phyloP scores from a whole-genome alignment of 768 basidiomycete genomes.

The Leccinum pellstonianum region DNA sequence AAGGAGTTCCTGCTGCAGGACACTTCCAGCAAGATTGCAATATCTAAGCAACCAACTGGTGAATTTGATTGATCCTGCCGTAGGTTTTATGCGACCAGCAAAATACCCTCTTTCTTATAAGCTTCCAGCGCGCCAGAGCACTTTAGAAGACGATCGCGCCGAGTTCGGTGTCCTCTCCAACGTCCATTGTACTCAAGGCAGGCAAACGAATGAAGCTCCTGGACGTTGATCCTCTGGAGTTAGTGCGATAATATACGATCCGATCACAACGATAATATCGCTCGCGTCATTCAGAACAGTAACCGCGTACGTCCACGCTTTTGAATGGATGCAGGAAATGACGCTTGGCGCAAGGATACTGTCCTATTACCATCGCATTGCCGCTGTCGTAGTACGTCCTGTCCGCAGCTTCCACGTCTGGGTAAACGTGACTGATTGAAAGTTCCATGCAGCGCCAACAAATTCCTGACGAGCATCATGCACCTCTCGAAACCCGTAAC shows the following conservation, averaged over 20 bases:
- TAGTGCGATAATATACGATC: slow-evolving; percentile 92
- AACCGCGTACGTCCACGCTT: slow-evolving; percentile 58
- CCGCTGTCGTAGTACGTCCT: too few species aligned
- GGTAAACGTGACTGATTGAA: too few species aligned
- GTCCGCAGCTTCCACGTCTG: too few species aligned
- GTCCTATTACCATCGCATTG: slow-evolving; percentile 46
- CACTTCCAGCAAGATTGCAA: slow-evolving; percentile 59
- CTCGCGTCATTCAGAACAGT: slow-evolving; percentile 81
- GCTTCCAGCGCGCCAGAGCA: slow-evolving; percentile 50
- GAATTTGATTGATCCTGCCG: slow-evolving; percentile 74
- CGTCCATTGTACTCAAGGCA: slow-evolving; percentile 71
- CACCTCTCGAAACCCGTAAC: too few species aligned
- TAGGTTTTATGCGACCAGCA: slow-evolving; percentile 40
- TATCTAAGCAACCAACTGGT: slow-evolving; percentile 75
- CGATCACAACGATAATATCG: slow-evolving; percentile 79
- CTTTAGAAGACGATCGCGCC: slow-evolving; percentile 56
- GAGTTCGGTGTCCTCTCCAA: slow-evolving; percentile 60
- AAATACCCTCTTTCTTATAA: slow-evolving; percentile 14
- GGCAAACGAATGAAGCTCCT: slow-evolving; percentile 73
- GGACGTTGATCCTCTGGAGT: slow-evolving; percentile 85
- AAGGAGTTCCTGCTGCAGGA: slow-evolving; percentile 73
- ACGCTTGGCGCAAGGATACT: slow-evolving; percentile 53
- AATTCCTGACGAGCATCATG: too few species aligned
- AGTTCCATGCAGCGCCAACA: too few species aligned
- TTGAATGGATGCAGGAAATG: not conserved